Conservation (phyloP, 305 asterid species). For the Fraxinus latifolia region DNA sequence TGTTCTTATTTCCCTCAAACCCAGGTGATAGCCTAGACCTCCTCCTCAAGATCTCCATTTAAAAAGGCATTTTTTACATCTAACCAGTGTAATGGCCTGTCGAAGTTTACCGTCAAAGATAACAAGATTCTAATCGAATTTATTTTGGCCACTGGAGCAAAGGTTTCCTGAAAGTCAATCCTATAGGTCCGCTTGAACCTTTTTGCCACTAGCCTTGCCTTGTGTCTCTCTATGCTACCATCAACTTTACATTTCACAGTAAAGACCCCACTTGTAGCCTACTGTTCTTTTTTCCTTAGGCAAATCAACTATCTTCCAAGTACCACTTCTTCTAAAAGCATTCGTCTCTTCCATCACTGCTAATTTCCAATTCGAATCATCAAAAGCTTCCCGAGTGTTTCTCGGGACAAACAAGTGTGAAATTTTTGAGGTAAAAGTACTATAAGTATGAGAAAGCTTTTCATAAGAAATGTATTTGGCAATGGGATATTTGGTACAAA, state of each 20-base stretch:
- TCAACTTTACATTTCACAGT: background rate
- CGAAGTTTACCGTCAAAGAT: background rate
- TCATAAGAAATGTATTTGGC: background rate
- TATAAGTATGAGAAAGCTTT: background rate
- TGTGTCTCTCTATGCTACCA: background rate
- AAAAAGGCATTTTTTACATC: background rate
- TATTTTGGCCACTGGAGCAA: background rate
- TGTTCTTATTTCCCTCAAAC: background rate
- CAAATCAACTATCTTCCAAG: background rate
- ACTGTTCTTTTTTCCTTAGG: background rate
- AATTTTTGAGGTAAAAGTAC: background rate
- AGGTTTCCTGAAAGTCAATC: background rate
- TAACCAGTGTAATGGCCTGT: background rate
- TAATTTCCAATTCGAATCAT: background rate
- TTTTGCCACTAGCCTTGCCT: background rate
- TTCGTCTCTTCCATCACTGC: background rate
- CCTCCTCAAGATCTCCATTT: background rate
- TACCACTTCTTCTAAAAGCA: background rate
- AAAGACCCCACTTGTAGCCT: background rate
- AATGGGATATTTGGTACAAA: background rate
- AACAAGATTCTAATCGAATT: background rate
- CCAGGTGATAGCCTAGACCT: background rate
- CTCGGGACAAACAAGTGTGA: background rate
- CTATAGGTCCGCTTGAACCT: background rate
- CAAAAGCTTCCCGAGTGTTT: background rate